A percentile compares a stretch with the other conserved stretches of the same genome.
Evolutionary conservation across 441 rosid species (phyloP).

Genomic region (Capsella rubella): DNA sequence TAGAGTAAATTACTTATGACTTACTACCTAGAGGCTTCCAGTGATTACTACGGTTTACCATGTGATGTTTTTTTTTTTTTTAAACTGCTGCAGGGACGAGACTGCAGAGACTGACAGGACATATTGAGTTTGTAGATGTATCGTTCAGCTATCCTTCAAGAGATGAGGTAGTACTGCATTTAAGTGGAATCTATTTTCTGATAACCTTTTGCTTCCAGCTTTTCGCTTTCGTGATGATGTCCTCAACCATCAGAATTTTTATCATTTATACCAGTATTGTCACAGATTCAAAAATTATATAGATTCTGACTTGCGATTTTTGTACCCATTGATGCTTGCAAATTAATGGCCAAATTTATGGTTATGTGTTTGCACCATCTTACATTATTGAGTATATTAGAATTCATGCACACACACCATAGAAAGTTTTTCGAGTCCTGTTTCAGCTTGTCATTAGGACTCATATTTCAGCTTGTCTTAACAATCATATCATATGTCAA

Average conservation of each 20-base stretch:
- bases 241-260: constrained; percentile 1
- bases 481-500: constrained; percentile 23
- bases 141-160: constrained; percentile 82
- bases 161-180: constrained; percentile 55
- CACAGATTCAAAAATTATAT: no score
- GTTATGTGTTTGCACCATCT: constrained; percentile 10
- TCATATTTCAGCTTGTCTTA: constrained; percentile 10
- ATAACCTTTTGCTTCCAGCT: constrained; percentile 7
- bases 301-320: no score
- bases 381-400: not conserved
- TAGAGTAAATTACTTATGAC: constrained; percentile 23
- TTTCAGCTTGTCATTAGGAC: not conserved
- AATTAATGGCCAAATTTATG: not conserved
- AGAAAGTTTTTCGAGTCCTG: not conserved
- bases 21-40: constrained; percentile 25
- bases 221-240: constrained; percentile 18
- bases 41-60: constrained; percentile 11
- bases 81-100: constrained; percentile 57
- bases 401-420: constrained; percentile 14
- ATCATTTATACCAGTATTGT: not conserved
- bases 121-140: constrained; percentile 66
- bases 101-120: constrained; percentile 70
- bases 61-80: not conserved
- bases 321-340: constrained; percentile 2
- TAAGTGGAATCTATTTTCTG: constrained; percentile 15